Percentiles rank a stretch among this genome's conserved stretches.
Evolutionary conservation across 2,329 filamentous ascomycete species (phyloP).

Genomic region (Cytospora piceicola): DNA sequence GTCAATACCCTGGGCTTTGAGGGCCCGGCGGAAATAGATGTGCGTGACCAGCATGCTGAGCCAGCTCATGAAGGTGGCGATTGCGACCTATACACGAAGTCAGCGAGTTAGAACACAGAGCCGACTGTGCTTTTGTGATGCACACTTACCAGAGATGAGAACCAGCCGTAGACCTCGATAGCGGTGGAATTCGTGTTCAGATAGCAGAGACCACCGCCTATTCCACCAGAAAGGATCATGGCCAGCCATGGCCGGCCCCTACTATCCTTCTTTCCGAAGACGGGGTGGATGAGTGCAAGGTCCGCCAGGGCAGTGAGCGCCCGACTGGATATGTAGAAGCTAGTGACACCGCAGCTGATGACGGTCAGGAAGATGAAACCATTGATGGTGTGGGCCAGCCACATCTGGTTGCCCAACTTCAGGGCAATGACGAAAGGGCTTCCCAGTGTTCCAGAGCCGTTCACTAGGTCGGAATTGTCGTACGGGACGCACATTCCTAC

Average conservation of each 20-base stretch:
- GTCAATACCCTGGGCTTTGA: slow-evolving; percentile 17
- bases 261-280: slow-evolving; percentile 35
- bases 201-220: slow-evolving; percentile 41
- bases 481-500: slow-evolving; percentile 42
- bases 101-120: not conserved
- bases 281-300: slow-evolving; percentile 35
- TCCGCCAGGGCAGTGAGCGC: slow-evolving; percentile 40
- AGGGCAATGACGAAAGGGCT: slow-evolving; percentile 31
- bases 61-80: slow-evolving; percentile 26
- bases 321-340: slow-evolving; percentile 40
- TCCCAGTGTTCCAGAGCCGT: slow-evolving; percentile 37
- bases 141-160: slow-evolving; percentile 37
- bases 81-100: slow-evolving; percentile 8
- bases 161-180: slow-evolving; percentile 40
- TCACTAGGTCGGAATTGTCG: slow-evolving; percentile 38
- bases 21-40: slow-evolving; percentile 20
- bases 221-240: slow-evolving; percentile 35
- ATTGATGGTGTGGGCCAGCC: slow-evolving; percentile 40
- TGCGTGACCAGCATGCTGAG: slow-evolving; percentile 17
- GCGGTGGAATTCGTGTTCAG: slow-evolving; percentile 39
- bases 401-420: slow-evolving; percentile 38
- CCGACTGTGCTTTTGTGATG: too few relatives aligned
- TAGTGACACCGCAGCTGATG: slow-evolving; percentile 41
- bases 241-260: slow-evolving; percentile 39
- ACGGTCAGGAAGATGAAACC: slow-evolving; percentile 42